Percentiles rank a stretch among this genome's conserved stretches.
Conservation (phyloP, 306 rosid genomes). For the Hippophae rhamnoides region DNA sequence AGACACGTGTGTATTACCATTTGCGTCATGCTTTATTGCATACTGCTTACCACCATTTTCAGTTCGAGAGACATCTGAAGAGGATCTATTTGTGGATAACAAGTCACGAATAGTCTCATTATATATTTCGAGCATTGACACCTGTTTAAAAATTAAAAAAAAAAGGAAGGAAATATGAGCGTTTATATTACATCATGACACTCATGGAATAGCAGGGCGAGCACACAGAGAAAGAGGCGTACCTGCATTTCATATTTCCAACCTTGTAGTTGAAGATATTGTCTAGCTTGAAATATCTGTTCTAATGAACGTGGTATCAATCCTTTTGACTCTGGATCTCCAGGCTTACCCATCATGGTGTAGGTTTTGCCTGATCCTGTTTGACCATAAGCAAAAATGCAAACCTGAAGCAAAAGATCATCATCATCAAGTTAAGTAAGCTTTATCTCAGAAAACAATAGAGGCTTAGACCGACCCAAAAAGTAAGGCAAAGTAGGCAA, state of each 20-base stretch:
- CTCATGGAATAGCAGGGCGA: not conserved
- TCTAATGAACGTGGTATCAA: constrained; percentile 87
- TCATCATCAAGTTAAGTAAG: constrained; percentile 7
- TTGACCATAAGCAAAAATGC: constrained; percentile 97
- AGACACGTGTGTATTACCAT: constrained; percentile 67
- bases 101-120: constrained; percentile 88
- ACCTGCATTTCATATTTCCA: constrained; percentile 99
- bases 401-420: constrained; percentile 57
- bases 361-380: constrained; percentile 98
- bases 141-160: constrained; percentile 31
- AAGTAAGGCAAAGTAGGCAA: not conserved
- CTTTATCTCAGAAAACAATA: not conserved
- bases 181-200: not conserved
- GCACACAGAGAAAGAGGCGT: constrained; percentile 11
- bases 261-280: constrained; percentile 71
- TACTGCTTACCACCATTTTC: constrained; percentile 80
- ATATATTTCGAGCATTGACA: constrained; percentile 95
- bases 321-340: constrained; percentile 65
- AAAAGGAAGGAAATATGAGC: constrained; percentile 10
- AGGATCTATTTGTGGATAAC: constrained; percentile 46
- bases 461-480: constrained; percentile 1
- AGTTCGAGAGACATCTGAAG: constrained; percentile 31
- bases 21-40: constrained; percentile 81
- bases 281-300: constrained; percentile 82
- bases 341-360: constrained; percentile 98